Conservation (phyloP, 345 rosid species). For the Pistacia integerrima region DNA sequence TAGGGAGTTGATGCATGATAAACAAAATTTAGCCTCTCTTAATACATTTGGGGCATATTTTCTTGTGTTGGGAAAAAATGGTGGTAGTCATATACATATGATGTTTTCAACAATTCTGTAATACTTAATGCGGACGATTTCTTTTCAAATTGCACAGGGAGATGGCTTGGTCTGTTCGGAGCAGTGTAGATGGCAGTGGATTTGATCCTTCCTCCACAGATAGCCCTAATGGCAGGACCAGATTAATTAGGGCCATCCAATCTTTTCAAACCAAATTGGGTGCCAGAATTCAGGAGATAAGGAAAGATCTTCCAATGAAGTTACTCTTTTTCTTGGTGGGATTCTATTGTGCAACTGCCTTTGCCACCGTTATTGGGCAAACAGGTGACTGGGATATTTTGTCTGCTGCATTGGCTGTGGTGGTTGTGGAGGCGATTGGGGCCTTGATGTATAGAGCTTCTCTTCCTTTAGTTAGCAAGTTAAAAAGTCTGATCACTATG, state of each 20-base stretch:
- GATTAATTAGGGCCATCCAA: constrained; percentile 63
- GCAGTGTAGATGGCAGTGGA: constrained; percentile 49
- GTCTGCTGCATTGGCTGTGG: constrained; percentile 83
- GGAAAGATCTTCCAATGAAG: constrained; percentile 71
- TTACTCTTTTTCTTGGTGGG: constrained; percentile 86
- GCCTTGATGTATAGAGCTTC: constrained; percentile 84
- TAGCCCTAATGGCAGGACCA: constrained; percentile 46
- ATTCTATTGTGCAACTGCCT: constrained; percentile 86
- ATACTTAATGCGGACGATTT: background rate
- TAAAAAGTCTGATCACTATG: constrained; percentile 58
- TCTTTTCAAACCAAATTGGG: constrained; percentile 53
- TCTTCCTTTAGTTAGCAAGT: constrained; percentile 46
- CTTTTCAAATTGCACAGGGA: constrained; percentile 44
- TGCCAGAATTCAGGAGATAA: constrained; percentile 53
- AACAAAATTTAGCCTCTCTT: background rate
- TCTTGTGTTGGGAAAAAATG: background rate
- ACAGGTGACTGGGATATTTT: constrained; percentile 98
- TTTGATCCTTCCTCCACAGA: constrained; percentile 62
- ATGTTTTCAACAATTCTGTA: constrained; percentile 1
- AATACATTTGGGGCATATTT: background rate
- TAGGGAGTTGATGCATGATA: background rate
- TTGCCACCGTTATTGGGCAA: constrained; percentile 88
- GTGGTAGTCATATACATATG: background rate
- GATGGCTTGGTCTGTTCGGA: constrained; percentile 54
- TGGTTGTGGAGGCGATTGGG: constrained; percentile 83